Evolutionary conservation across 768 basidiomycete species (phyloP).

Genomic region (Panaeolus papilionaceus): DNA sequence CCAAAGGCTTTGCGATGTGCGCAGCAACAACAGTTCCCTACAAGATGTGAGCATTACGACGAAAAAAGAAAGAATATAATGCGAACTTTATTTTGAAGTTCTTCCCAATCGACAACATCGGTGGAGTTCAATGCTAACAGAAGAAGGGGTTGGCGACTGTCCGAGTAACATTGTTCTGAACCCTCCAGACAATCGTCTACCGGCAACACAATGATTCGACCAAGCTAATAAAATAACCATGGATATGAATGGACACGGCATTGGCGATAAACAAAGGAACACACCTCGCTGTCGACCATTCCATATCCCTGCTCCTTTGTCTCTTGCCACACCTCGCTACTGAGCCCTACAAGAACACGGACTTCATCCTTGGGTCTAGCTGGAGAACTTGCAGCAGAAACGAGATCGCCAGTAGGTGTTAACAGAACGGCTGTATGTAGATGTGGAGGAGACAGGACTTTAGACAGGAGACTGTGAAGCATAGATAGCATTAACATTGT

Average conservation of each 20-base stretch:
- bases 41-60: slow-evolving; percentile 14
- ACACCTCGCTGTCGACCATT: slow-evolving; percentile 82
- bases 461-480: slow-evolving; percentile 68
- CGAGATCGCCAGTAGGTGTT: slow-evolving; percentile 76
- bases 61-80: slow-evolving; percentile 12
- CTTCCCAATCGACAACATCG: slow-evolving; percentile 67
- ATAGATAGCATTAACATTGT: slow-evolving; percentile 74
- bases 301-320: slow-evolving; percentile 67
- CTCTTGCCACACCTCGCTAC: slow-evolving; percentile 81
- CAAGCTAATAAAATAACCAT: slow-evolving; percentile 51
- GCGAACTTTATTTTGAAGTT: slow-evolving; percentile 66
- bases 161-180: slow-evolving; percentile 31
- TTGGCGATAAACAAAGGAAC: slow-evolving; percentile 22
- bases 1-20: slow-evolving; percentile 52
- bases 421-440: slow-evolving; percentile 77
- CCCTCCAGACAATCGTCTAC: slow-evolving; percentile 48
- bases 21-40: slow-evolving; percentile 50
- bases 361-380: slow-evolving; percentile 73
- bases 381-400: slow-evolving; percentile 67
- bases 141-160: slow-evolving; percentile 61
- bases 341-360: slow-evolving; percentile 73
- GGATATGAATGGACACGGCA: background rate
- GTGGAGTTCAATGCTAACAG: slow-evolving; percentile 73
- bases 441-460: slow-evolving; percentile 61
- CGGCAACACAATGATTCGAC: slow-evolving; percentile 72